Conservation (phyloP, 192 early-diverging fungal genomes). For the Pecoramyces ruminantium region DNA sequence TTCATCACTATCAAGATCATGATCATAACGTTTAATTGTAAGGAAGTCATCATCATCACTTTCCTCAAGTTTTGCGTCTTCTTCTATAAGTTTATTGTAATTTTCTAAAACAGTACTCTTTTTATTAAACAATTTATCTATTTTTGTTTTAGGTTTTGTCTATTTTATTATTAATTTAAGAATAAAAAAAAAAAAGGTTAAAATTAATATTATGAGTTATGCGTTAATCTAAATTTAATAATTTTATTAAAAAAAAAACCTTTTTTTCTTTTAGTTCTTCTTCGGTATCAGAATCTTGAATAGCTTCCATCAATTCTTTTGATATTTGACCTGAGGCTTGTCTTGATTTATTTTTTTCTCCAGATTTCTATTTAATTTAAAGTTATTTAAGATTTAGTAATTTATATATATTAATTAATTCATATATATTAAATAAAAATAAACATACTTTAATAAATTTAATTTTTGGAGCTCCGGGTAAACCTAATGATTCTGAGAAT, state of each 20-base stretch:
- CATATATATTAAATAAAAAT: too few species aligned
- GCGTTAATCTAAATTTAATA: conserved; percentile 14
- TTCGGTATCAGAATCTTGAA: conserved; percentile 3
- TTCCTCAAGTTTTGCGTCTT: conserved; percentile 10
- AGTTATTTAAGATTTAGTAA: too few species aligned
- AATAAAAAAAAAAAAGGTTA: too few species aligned
- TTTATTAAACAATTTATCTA: conserved; percentile 95
- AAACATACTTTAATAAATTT: conserved; percentile 60
- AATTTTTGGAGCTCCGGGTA: conserved; percentile 86
- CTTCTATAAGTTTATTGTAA: conserved; percentile 51
- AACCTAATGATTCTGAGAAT: conserved; percentile 76
- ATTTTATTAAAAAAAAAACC: too few species aligned
- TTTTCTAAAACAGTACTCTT: conserved; percentile 75
- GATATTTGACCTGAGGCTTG: conserved; percentile 10
- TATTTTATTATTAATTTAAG: too few species aligned
- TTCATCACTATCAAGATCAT: conserved; percentile 41
- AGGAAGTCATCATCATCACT: conserved; percentile 67
- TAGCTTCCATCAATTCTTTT: conserved; percentile 13
- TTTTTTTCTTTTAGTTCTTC: conserved; percentile 12
- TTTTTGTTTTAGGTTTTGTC: conserved; percentile 46
- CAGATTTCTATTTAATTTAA: conserved; percentile 28
- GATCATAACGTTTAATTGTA: conserved; percentile 64
- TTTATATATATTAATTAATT: too few species aligned
- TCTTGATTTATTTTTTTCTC: conserved; percentile 54
- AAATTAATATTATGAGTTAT: conserved; percentile 12